phyloP scores from a whole-genome alignment of 768 basidiomycete species.

The Mycena capillaripes region DNA sequence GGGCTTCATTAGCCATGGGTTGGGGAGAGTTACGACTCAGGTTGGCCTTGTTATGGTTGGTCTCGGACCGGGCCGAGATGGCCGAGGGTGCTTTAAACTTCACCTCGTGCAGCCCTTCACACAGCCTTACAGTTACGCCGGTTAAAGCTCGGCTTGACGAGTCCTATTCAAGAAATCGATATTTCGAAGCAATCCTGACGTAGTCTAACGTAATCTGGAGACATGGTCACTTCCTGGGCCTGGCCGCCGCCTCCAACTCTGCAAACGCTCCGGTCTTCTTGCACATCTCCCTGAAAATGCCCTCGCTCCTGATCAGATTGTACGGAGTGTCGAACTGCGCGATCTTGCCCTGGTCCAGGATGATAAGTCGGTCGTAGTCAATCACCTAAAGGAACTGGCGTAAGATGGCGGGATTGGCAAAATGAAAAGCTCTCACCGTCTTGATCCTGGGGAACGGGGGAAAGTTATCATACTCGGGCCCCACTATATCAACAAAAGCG shows the following conservation, averaged over 20 bases:
- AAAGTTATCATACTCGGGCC: too few species aligned
- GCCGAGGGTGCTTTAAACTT: too few species aligned
- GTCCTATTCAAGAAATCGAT: slow-evolving; percentile 22
- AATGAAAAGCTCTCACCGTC: too few species aligned
- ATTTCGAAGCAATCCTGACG: slow-evolving; percentile 28
- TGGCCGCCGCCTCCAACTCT: slow-evolving; percentile 43
- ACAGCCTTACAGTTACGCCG: background rate
- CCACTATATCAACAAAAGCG: background rate
- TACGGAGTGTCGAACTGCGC: slow-evolving; percentile 65
- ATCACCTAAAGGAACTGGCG: slow-evolving; percentile 53
- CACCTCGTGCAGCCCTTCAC: background rate
- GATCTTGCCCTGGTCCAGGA: slow-evolving; percentile 65
- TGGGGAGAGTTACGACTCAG: background rate
- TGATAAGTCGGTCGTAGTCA: slow-evolving; percentile 84
- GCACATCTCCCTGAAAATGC: slow-evolving; percentile 67
- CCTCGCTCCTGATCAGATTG: slow-evolving; percentile 60
- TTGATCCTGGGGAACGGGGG: too few species aligned
- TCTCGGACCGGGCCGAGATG: slow-evolving; percentile 25
- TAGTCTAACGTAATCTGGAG: background rate
- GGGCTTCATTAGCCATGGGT: slow-evolving; percentile 30
- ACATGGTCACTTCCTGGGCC: slow-evolving; percentile 44
- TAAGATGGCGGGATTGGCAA: too few species aligned
- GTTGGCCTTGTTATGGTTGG: background rate
- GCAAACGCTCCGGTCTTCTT: slow-evolving; percentile 51
- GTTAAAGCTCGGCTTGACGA: background rate